phyloP scores from a whole-genome alignment of 768 basidiomycete species.

The Coprinopsis strossmayeri region DNA sequence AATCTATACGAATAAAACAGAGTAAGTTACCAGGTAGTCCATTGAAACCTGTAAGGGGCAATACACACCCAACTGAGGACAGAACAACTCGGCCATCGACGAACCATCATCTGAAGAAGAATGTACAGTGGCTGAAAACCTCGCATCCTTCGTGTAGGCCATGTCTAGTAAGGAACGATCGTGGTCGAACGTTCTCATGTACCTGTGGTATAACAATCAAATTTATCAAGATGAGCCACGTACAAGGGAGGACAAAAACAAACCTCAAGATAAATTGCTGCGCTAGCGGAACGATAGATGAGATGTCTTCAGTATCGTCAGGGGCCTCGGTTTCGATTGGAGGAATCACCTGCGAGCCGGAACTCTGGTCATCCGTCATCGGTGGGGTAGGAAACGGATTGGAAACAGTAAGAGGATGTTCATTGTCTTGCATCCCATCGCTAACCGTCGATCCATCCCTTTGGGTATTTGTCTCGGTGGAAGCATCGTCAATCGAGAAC shows the following conservation, averaged over 20 bases:
- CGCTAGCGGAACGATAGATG: not conserved
- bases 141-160: conserved; percentile 4
- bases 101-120: not conserved
- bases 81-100: not conserved
- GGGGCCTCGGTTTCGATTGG: not conserved
- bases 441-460: no score
- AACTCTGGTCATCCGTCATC: not conserved
- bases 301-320: not conserved
- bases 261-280: not conserved
- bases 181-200: conserved; percentile 1
- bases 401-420: no score
- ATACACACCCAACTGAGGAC: not conserved
- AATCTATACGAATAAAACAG: not conserved
- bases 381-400: no score
- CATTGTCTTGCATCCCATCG: no score
- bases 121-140: not conserved
- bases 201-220: not conserved
- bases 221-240: not conserved
- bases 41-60: not conserved
- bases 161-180: not conserved
- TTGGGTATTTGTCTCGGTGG: no score
- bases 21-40: not conserved
- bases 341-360: not conserved
- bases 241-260: not conserved
- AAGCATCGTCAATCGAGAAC: no score